A percentile compares a stretch with the other conserved stretches of the same genome.
Conservation (phyloP, 2,329 filamentous ascomycete genomes). For the Epichloe typhina region DNA sequence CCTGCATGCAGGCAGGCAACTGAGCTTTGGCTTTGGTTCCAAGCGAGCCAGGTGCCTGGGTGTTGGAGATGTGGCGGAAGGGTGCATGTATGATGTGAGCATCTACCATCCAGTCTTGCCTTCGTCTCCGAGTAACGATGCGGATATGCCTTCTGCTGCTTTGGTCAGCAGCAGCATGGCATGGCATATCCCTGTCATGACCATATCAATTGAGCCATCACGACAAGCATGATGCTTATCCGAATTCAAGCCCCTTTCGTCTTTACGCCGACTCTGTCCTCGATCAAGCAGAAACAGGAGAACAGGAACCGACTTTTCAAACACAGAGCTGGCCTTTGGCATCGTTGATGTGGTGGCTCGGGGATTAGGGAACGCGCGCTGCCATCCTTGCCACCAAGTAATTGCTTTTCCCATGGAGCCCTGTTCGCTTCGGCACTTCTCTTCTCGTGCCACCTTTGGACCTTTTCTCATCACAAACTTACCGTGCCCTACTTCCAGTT, state of each 20-base stretch:
- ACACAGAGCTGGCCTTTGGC: neutral
- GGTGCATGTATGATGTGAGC: neutral
- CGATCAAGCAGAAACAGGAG: neutral
- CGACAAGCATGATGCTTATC: neutral
- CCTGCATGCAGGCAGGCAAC: neutral
- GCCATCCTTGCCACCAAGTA: slow-evolving; percentile 3
- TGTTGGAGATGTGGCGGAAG: neutral
- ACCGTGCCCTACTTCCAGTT: neutral
- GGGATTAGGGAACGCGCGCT: neutral
- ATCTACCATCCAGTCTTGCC: neutral
- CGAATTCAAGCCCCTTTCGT: neutral
- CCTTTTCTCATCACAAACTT: neutral
- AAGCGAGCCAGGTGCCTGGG: neutral
- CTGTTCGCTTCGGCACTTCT: neutral
- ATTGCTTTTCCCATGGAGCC: neutral
- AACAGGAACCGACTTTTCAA: neutral
- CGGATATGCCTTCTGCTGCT: neutral
- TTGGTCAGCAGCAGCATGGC: neutral
- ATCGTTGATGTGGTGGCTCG: neutral
- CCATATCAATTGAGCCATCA: neutral
- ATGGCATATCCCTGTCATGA: neutral
- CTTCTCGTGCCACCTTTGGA: slow-evolving; percentile 1
- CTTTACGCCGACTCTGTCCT: neutral
- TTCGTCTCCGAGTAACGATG: neutral
- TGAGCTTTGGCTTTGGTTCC: neutral